Evolutionary conservation across 768 basidiomycete genomes (phyloP).

Genomic region (Xanthoconium stramineum): DNA sequence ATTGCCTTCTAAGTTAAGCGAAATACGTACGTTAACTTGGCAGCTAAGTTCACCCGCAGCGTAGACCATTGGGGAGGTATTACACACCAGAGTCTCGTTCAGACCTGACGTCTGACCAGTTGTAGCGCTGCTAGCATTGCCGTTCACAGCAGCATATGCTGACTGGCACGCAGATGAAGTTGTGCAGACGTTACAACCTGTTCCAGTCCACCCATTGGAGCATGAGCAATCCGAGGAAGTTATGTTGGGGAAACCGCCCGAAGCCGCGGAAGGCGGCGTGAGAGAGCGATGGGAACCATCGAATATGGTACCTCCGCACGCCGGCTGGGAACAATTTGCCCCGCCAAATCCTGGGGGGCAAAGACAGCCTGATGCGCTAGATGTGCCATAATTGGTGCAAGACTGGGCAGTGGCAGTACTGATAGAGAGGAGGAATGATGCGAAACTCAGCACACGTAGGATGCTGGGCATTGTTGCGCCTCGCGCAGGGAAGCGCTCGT

Average conservation of each 20-base stretch:
- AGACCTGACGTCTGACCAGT: conserved; percentile 31
- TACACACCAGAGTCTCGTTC: conserved; percentile 75
- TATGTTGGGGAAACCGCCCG: conserved; percentile 58
- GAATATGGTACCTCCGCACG: conserved; percentile 81
- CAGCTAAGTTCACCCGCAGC: conserved; percentile 85
- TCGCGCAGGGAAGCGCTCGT: background rate
- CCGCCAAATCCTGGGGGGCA: conserved; percentile 87
- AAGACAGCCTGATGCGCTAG: conserved; percentile 41
- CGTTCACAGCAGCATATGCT: conserved; percentile 48
- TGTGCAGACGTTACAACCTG: conserved; percentile 78
- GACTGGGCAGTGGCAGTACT: conserved; percentile 18
- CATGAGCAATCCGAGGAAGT: conserved; percentile 69
- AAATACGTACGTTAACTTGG: conserved; percentile 64
- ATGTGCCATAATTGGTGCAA: conserved; percentile 26
- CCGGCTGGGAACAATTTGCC: conserved; percentile 60
- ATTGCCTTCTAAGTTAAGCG: background rate
- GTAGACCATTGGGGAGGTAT: conserved; percentile 63
- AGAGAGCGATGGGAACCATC: conserved; percentile 61
- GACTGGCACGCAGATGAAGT: conserved; percentile 63
- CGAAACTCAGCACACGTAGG: conserved; percentile 9
- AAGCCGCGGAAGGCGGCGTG: conserved; percentile 34
- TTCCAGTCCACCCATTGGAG: conserved; percentile 70
- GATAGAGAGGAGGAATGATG: conserved; percentile 11
- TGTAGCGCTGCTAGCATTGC: conserved; percentile 32
- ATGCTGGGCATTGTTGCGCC: conserved; percentile 9